Conservation (phyloP, 495 filamentous ascomycete species). For the Haplographium delicatum region DNA sequence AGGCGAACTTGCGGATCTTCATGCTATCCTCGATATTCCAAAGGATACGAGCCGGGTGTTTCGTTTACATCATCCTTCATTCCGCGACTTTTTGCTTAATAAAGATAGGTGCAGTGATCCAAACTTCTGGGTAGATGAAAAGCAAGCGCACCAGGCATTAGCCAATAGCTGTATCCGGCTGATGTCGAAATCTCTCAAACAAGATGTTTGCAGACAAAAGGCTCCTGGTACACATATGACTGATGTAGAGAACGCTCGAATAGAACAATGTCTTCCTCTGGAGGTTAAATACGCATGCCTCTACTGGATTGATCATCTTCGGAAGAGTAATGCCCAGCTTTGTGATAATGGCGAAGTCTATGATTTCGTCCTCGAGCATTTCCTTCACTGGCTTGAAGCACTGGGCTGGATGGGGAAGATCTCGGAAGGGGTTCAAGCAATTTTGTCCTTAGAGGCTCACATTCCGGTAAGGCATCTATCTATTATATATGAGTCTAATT, state of each 20-base stretch:
- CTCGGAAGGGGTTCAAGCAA: no score
- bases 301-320: constrained; percentile 5
- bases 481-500: background rate
- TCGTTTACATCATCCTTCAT: constrained; percentile 41
- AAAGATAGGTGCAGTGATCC: constrained; percentile 21
- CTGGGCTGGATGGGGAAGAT: constrained; percentile 5
- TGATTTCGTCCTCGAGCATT: constrained; percentile 4
- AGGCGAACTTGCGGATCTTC: constrained; percentile 25
- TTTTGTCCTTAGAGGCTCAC: background rate
- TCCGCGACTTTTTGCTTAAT: constrained; percentile 47
- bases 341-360: background rate
- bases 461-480: background rate
- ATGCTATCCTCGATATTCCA: constrained; percentile 33
- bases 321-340: constrained; percentile 1
- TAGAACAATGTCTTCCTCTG: constrained; percentile 22
- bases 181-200: constrained; percentile 27
- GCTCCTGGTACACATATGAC: constrained; percentile 24
- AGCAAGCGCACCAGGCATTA: constrained; percentile 30
- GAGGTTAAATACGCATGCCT: constrained; percentile 19
- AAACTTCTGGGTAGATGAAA: constrained; percentile 38
- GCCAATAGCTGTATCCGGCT: constrained; percentile 31
- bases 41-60: constrained; percentile 24
- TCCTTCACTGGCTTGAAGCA: constrained; percentile 9
- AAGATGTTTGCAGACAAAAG: constrained; percentile 32
- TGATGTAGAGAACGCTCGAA: constrained; percentile 17